A percentile compares a stretch with the other conserved stretches of the same genome.
Conservation (phyloP, 2,329 filamentous ascomycete species). For the Teratosphaeria gauchensis region DNA sequence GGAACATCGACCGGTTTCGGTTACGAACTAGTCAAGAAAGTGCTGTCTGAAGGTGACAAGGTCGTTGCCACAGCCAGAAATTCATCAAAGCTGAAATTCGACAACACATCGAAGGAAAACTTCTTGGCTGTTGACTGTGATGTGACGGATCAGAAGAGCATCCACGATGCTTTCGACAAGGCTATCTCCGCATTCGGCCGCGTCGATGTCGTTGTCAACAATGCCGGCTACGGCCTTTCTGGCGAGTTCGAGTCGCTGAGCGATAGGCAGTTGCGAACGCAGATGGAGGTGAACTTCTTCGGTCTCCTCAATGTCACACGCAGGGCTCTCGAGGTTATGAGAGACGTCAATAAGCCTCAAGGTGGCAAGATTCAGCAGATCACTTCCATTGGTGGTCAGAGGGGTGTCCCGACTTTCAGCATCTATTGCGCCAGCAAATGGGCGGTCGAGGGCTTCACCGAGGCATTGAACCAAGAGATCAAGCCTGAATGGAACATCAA, state of each 20-base stretch:
- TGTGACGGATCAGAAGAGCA: constrained; percentile 35
- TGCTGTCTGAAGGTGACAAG: constrained; percentile 34
- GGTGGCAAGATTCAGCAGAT: constrained; percentile 47
- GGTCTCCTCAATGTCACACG: constrained; percentile 47
- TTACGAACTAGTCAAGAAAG: constrained; percentile 33
- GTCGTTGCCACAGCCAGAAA: constrained; percentile 39
- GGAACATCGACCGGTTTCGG: constrained; percentile 41
- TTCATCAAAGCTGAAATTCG: constrained; percentile 31
- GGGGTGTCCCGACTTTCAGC: constrained; percentile 32
- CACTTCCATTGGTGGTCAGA: constrained; percentile 43
- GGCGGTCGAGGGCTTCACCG: constrained; percentile 41
- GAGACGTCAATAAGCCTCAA: constrained; percentile 32
- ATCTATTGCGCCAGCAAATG: constrained; percentile 36
- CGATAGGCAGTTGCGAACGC: constrained; percentile 39
- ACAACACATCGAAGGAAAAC: constrained; percentile 36
- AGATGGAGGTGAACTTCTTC: constrained; percentile 53
- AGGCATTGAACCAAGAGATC: constrained; percentile 32
- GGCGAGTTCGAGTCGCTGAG: constrained; percentile 45
- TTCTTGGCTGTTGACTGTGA: constrained; percentile 44
- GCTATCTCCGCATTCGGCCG: constrained; percentile 42
- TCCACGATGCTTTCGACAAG: constrained; percentile 37
- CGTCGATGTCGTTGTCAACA: constrained; percentile 50
- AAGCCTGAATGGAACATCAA: constrained; percentile 41
- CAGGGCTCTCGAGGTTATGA: constrained; percentile 35
- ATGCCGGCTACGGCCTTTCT: constrained; percentile 49